Evolutionary conservation across 1,139 yeast genomes (phyloP), one percentile per base, ranked within the genome.

Genomic region (Lipomyces yarrowii): DNA sequence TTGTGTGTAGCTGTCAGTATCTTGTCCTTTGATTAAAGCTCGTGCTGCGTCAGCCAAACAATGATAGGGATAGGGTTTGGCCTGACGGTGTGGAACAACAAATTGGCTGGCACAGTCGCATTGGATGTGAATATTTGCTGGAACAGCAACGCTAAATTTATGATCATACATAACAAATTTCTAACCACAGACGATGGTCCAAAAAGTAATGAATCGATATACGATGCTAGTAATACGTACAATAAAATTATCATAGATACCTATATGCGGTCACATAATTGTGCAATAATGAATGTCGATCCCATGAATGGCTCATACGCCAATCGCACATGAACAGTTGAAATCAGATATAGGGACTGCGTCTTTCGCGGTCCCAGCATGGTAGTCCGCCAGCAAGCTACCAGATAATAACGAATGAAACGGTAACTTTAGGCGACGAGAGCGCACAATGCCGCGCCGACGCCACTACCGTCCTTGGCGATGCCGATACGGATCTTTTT

Each of bases 391-490:
- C 48, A 3, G 48, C 48, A 42, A 42, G 23, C 48, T 42, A 42
- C 21, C 48, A 42, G 48, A 15, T 42, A 21, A 42, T 42, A 11
- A 18, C 48, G 11, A 18, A 18, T n/a, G 8, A 42, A 23, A n/a
- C 33, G 5, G 13, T 13, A 8, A n/a, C n/a, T 60, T 26, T 54
- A 65, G 67, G 79, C 78, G 21, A 73, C 76, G 60, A 82, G 73
- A 4, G 98, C 98, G 79, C 97, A 90, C 69, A 93, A 82, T 0
- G 98, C 98, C 62, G 98, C 98, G 71, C 98, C 98, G 56, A 92
- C 97, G 69, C 97, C 97, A 67, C 96, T 88, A 59, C 98, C 98
- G 75, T 93, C 98, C 76, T 91, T 90, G 55, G 97, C 96, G 72
- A 92, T 87, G 70, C 86, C 88, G 71, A 93, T 80, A 71, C 86